Conservation (phyloP, 257 asterid species). For the Phtheirospermum japonicum region DNA sequence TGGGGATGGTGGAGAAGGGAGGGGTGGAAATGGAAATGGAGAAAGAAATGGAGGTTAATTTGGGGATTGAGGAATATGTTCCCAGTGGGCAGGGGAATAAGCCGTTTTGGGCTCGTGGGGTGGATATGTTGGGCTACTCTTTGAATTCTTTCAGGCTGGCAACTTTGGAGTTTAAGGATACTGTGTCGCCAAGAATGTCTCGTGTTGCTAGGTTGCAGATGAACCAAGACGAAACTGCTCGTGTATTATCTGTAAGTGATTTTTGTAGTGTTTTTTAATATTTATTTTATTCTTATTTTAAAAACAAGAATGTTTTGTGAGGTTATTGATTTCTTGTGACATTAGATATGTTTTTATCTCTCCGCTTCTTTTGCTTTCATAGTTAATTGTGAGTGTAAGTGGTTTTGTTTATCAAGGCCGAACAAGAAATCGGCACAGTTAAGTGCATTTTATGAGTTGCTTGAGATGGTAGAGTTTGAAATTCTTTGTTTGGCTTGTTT, state of each 20-base stretch:
- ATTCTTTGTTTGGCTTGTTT: not conserved
- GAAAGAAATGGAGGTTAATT: constrained; percentile 35
- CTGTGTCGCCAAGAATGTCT: constrained; percentile 50
- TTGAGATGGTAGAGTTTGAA: not conserved
- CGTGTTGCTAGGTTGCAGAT: constrained; percentile 60
- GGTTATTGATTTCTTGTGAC: not conserved
- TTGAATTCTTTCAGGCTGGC: constrained; percentile 68
- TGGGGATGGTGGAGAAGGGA: constrained; percentile 38
- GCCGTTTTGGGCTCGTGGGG: constrained; percentile 87
- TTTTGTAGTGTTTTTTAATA: too few relatives aligned
- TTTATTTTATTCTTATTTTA: not conserved
- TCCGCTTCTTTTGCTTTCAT: constrained; percentile 1
- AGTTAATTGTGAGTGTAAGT: not conserved
- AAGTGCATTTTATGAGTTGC: too few relatives aligned
- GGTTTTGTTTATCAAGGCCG: not conserved
- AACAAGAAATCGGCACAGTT: not conserved
- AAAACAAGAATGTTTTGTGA: not conserved
- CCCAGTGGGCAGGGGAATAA: constrained; percentile 66
- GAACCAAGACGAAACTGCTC: constrained; percentile 45
- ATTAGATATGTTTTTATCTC: not conserved
- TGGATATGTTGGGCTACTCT: constrained; percentile 78
- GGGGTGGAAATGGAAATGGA: constrained; percentile 30
- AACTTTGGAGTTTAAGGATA: constrained; percentile 50
- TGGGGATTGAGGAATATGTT: constrained; percentile 67
- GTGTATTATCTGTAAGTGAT: constrained; percentile 61